Percentiles rank a stretch among this genome's conserved stretches.
phyloP scores from a whole-genome alignment of 1,139 yeast species.

The Taphrina pruni region DNA sequence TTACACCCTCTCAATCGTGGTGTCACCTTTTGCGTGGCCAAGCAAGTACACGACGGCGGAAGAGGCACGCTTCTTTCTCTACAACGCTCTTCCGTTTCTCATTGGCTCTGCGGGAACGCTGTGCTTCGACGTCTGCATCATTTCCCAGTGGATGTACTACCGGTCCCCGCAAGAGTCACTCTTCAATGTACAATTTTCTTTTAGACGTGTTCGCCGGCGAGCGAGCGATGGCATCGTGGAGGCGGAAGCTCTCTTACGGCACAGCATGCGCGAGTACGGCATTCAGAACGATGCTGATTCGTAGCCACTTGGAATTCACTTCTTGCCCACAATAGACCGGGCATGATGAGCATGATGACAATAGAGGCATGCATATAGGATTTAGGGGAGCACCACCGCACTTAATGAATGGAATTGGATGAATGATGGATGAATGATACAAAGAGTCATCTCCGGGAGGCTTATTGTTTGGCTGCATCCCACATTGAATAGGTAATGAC shows the following conservation, averaged over 20 bases:
- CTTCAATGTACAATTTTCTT: slow-evolving; percentile 18
- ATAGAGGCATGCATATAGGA: too few relatives aligned
- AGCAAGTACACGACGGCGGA: slow-evolving; percentile 51
- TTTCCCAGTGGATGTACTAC: slow-evolving; percentile 62
- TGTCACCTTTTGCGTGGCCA: slow-evolving; percentile 49
- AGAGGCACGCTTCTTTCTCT: slow-evolving; percentile 60
- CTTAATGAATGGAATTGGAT: too few relatives aligned
- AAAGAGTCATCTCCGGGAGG: too few relatives aligned
- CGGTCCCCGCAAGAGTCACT: slow-evolving; percentile 42
- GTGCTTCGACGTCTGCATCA: slow-evolving; percentile 73
- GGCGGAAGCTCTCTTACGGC: slow-evolving; percentile 25
- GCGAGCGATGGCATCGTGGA: neutral
- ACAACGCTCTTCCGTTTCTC: slow-evolving; percentile 78
- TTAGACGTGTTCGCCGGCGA: slow-evolving; percentile 12
- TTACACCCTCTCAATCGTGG: slow-evolving; percentile 73
- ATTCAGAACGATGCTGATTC: neutral
- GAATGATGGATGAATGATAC: too few relatives aligned
- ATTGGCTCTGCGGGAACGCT: slow-evolving; percentile 88
- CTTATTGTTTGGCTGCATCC: too few relatives aligned
- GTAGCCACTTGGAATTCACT: neutral
- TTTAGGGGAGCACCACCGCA: too few relatives aligned
- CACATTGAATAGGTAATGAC: too few relatives aligned
- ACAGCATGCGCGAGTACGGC: slow-evolving; percentile 24
- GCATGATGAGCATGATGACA: too few relatives aligned
- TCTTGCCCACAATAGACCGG: too few relatives aligned